Evolutionary conservation across 768 basidiomycete genomes (phyloP), one percentile per base, ranked within the genome.

Genomic region (Lactarius hatsudake): DNA sequence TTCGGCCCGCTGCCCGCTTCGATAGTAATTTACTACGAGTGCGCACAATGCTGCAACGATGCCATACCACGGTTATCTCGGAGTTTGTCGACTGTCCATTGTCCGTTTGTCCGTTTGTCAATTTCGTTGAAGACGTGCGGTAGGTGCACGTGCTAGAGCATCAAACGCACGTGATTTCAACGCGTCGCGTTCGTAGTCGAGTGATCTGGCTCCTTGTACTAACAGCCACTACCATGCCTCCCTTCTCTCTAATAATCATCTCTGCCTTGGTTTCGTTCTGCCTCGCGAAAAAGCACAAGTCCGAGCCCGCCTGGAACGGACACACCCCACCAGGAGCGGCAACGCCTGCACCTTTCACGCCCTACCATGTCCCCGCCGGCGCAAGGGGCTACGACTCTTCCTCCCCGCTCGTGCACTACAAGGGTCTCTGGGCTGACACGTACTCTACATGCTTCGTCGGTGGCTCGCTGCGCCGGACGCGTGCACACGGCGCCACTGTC

Each of bases 301-400:
- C 20, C 34, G 81, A 87, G 34, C 76, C 81, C 26, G 87, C 90
- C 32, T 91, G 90, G 90, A 90, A 90, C 69, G 89, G 91, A 0
- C 79, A 85, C 70, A 81, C 80, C 3, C 79, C 82, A 0, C 80
- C 82, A 23, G 85, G 79, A 18, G 82, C 87, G 20, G 79, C 76
- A 15, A 76, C 74, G 53, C 79, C 79, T 20, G 71, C 78, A 0
- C 61, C 75, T 3, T 91, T 91, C 77, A 81, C 82, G 2, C 87
- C 90, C 0, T 92, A 85, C 78, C 92, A 87, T 73, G 87, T 90
- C 74, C 87, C 90, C 64, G 83, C 84, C 15, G 90, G 90, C 34
- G 82, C 89, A 7, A 88, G 85, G 80, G 79, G 83, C 71, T 89
- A 89, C 68, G 86, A 88, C 73, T 90, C 90, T 1, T 79, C 82